Percentiles rank a stretch among this genome's conserved stretches.
Conservation (phyloP, 495 filamentous ascomycete genomes). For the Penicillium dipodomyicola region DNA sequence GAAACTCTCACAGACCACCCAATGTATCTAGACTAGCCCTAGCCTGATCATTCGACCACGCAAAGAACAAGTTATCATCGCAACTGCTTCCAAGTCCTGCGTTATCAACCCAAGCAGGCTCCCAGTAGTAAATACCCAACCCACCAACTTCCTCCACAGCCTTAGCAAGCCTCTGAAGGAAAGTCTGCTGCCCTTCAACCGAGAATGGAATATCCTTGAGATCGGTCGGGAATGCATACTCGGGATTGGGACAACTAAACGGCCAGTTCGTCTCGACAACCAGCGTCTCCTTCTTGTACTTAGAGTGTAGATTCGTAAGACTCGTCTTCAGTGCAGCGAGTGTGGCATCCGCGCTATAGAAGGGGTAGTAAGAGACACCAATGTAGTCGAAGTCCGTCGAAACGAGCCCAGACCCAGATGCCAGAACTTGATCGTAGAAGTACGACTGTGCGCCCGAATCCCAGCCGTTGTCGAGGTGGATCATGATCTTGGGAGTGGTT, state of each 20-base stretch:
- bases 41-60: constrained; percentile 28
- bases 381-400: constrained; percentile 64
- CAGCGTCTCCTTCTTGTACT: constrained; percentile 58
- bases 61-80: constrained; percentile 48
- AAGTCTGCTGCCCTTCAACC: constrained; percentile 57
- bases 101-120: constrained; percentile 68
- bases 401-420: constrained; percentile 45
- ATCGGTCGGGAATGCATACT: constrained; percentile 57
- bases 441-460: constrained; percentile 60
- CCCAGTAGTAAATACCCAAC: constrained; percentile 66
- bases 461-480: constrained; percentile 71
- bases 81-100: constrained; percentile 56
- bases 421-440: constrained; percentile 59
- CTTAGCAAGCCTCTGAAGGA: constrained; percentile 53
- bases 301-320: constrained; percentile 55
- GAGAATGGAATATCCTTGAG: constrained; percentile 56
- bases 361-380: constrained; percentile 70
- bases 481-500: constrained; percentile 60
- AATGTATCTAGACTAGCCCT: constrained; percentile 35
- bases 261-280: constrained; percentile 71
- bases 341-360: constrained; percentile 55
- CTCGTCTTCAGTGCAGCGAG: constrained; percentile 54
- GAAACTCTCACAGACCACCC: constrained; percentile 23
- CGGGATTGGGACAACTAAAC: constrained; percentile 53
- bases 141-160: constrained; percentile 50